phyloP scores from a whole-genome alignment of 768 basidiomycete species.

The Leccinum obscurum region DNA sequence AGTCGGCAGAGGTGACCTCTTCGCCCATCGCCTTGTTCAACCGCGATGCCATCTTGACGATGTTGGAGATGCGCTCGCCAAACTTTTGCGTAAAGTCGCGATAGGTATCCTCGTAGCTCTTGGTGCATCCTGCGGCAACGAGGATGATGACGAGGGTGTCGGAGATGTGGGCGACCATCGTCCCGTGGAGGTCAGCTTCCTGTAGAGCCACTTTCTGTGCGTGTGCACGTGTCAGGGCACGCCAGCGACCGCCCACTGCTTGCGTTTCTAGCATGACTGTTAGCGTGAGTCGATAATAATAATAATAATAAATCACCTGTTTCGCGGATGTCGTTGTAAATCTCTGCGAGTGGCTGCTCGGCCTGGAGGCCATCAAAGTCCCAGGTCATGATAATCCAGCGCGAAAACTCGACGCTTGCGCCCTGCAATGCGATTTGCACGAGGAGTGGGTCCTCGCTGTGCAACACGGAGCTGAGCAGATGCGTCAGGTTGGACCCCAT shows the following conservation, averaged over 20 bases:
- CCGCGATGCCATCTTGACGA: slow-evolving; percentile 33
- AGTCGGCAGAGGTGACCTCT: slow-evolving; percentile 55
- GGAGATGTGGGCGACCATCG: slow-evolving; percentile 45
- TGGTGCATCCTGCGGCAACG: slow-evolving; percentile 40
- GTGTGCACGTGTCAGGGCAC: slow-evolving; percentile 52
- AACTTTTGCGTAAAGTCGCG: slow-evolving; percentile 35
- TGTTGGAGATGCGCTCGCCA: slow-evolving; percentile 35
- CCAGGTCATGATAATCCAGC: slow-evolving; percentile 38
- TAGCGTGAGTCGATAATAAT: not conserved
- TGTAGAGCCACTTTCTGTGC: slow-evolving; percentile 35
- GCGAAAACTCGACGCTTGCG: slow-evolving; percentile 32
- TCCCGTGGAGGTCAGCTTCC: slow-evolving; percentile 33
- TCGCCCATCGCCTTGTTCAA: slow-evolving; percentile 54
- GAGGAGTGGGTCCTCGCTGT: slow-evolving; percentile 39
- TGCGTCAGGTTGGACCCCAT: slow-evolving; percentile 31
- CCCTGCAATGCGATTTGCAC: slow-evolving; percentile 40
- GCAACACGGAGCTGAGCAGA: slow-evolving; percentile 24
- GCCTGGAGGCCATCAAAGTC: slow-evolving; percentile 33
- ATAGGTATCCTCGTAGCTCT: slow-evolving; percentile 32
- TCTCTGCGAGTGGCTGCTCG: slow-evolving; percentile 29
- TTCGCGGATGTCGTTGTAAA: slow-evolving; percentile 43
- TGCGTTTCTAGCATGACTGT: slow-evolving; percentile 42
- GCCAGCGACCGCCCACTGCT: slow-evolving; percentile 55
- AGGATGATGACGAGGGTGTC: slow-evolving; percentile 46
- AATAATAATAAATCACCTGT: slow-evolving; percentile 35